phyloP scores from a whole-genome alignment of 169 alveolate species.

The Plasmodium cynomolgi region DNA sequence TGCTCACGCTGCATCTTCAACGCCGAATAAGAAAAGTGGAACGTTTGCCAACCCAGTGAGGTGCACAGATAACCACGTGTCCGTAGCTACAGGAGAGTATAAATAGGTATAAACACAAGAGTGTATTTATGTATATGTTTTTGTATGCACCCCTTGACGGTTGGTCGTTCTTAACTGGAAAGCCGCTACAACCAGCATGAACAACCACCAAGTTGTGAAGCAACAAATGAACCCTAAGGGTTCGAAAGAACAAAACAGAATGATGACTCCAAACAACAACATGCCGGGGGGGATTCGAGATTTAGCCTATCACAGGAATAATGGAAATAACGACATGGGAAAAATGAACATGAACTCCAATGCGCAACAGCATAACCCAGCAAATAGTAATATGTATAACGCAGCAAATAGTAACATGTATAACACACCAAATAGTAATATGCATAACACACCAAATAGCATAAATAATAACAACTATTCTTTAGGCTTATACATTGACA shows the following conservation, averaged over 20 bases:
- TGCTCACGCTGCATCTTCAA: not conserved
- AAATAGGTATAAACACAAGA: not conserved
- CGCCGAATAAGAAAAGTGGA: not conserved
- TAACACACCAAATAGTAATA: constrained; percentile 4
- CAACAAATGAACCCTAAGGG: constrained; percentile 27
- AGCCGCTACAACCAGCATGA: not conserved
- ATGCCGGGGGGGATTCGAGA: constrained; percentile 13
- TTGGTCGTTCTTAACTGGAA: not conserved
- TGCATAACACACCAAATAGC: not conserved
- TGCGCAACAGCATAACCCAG: not conserved
- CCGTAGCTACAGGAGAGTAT: not conserved
- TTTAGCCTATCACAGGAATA: constrained; percentile 1
- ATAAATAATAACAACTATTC: constrained; percentile 53
- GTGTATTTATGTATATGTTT: not conserved
- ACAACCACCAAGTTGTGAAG: constrained; percentile 9
- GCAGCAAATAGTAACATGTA: not conserved
- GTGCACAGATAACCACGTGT: not conserved
- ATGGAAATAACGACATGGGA: not conserved
- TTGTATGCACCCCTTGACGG: not conserved
- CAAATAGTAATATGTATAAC: constrained; percentile 17
- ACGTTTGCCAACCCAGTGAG: not conserved
- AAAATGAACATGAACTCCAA: constrained; percentile 16
- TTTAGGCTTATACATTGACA: constrained; percentile 65
- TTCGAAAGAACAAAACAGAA: constrained; percentile 20
- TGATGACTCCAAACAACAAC: constrained; percentile 16